phyloP scores from a whole-genome alignment of 345 rosid genomes.

The Citrus cavaleriei region DNA sequence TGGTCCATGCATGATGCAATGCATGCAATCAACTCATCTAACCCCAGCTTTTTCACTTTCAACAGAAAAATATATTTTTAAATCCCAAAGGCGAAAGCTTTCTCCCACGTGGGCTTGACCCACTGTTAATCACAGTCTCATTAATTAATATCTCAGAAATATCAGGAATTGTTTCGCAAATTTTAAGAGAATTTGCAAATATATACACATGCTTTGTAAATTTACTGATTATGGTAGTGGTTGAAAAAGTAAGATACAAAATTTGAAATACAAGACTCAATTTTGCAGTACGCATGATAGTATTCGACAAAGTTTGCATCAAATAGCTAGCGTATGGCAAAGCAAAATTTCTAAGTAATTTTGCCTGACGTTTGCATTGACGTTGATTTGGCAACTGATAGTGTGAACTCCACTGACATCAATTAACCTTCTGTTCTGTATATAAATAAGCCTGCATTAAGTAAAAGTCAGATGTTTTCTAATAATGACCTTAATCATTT shows the following conservation, averaged over 20 bases:
- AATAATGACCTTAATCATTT: not conserved
- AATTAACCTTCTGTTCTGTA: not conserved
- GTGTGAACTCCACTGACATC: not conserved
- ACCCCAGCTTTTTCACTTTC: not conserved
- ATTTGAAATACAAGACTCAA: too few relatives aligned
- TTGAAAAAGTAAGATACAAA: too few relatives aligned
- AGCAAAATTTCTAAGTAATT: not conserved
- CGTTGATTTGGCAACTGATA: not conserved
- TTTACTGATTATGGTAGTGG: too few relatives aligned
- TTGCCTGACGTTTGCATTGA: not conserved
- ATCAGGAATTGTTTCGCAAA: not conserved
- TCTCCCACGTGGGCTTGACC: not conserved
- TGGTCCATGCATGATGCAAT: not conserved
- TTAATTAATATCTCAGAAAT: too few relatives aligned
- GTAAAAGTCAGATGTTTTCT: not conserved
- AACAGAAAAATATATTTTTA: not conserved
- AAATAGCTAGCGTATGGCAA: not conserved
- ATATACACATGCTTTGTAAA: too few relatives aligned
- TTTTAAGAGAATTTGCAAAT: not conserved
- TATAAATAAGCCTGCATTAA: not conserved
- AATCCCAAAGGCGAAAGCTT: not conserved
- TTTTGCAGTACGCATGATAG: too few relatives aligned
- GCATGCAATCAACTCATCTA: not conserved
- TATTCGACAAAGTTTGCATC: not conserved
- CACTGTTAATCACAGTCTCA: not conserved